Conservation (phyloP, 192 early-diverging fungal genomes). For the Jimgerdemannia lactiflua region DNA sequence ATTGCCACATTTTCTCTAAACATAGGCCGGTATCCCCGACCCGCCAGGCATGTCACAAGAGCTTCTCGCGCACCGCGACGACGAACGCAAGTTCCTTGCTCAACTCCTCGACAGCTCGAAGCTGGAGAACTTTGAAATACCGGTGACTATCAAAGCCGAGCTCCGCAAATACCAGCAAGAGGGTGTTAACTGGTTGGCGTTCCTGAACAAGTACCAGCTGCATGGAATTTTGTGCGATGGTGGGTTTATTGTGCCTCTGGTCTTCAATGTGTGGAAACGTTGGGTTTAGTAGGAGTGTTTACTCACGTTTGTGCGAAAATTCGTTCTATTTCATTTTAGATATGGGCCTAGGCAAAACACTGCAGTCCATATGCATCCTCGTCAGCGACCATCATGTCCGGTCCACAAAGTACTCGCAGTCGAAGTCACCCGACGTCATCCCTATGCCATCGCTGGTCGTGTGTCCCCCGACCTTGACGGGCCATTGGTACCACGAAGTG, state of each 20-base stretch:
- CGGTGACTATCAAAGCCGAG: conserved; percentile 89
- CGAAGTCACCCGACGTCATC: conserved; percentile 57
- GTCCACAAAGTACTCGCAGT: conserved; percentile 45
- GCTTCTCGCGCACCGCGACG: conserved; percentile 75
- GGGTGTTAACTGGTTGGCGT: conserved; percentile 98
- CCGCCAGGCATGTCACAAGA: conserved; percentile 82
- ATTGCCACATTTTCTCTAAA: background rate
- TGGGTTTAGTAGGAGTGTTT: background rate
- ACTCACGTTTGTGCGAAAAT: background rate
- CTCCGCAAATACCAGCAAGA: conserved; percentile 97
- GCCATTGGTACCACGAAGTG: conserved; percentile 98
- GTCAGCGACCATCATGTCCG: conserved; percentile 86
- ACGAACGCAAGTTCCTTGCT: conserved; percentile 91
- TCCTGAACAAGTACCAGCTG: conserved; percentile 93
- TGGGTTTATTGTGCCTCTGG: conserved; percentile 23
- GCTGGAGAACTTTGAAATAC: conserved; percentile 83
- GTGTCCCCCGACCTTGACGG: conserved; percentile 92
- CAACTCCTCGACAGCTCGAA: conserved; percentile 91
- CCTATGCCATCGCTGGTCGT: conserved; percentile 89
- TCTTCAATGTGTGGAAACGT: background rate
- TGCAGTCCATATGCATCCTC: conserved; percentile 95
- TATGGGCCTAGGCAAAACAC: conserved; percentile 98
- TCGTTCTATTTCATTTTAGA: conserved; percentile 38
- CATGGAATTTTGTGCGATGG: conserved; percentile 98
- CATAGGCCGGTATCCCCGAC: conserved; percentile 81